Evolutionary conservation across 2,329 filamentous ascomycete species (phyloP), one percentile per base, ranked within the genome.

Genomic region (Alternaria sp.): DNA sequence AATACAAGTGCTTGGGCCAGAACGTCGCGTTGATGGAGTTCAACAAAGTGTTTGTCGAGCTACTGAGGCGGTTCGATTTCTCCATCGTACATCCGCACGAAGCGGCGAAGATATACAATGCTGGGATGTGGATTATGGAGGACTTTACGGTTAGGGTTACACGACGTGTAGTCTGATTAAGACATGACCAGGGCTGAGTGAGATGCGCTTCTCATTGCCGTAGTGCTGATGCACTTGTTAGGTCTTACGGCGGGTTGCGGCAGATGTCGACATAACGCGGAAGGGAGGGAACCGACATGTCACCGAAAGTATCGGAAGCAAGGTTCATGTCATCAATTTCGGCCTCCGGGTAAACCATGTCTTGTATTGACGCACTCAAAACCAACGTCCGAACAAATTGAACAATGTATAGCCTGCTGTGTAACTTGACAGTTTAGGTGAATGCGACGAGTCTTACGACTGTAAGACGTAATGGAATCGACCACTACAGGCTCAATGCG

Each of bases 11-110:
- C 46, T 59, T 76, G 7, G 74, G 74, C 19, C 69, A 67, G 19
- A 45, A 56, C 9, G 65, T 79, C 4, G 75, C 77, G 3, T 47
- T 67, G 28, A 66, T 78, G 61, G 73, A 78, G 46, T 68, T 78
- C 36, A 73, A 77, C 57, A 78, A 79, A 54, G 58, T 81, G 0
- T 77, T 79, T 10, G 63, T 70, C 0, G 62, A 73, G 63, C 40
- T 59, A 57, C 8, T 53, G 32, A 25, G 57, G 19, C 4, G 9
- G 5, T 46, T 59, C 15, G 47, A 59, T 0, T 59, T 59, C 21
- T 26, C 36, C 4, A 23, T 23, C 15, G 47, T 53, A 12, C 40
- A 45, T 19, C 57, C 36, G 6, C 36, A 26, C 0, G 32, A n/a
- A 19, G 36, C 36, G 11, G 57, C 40, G 25, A 26, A 25, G 19